phyloP scores from a whole-genome alignment of 1,284 basidiomycete species.

The Ceratobasidium theobromae region DNA sequence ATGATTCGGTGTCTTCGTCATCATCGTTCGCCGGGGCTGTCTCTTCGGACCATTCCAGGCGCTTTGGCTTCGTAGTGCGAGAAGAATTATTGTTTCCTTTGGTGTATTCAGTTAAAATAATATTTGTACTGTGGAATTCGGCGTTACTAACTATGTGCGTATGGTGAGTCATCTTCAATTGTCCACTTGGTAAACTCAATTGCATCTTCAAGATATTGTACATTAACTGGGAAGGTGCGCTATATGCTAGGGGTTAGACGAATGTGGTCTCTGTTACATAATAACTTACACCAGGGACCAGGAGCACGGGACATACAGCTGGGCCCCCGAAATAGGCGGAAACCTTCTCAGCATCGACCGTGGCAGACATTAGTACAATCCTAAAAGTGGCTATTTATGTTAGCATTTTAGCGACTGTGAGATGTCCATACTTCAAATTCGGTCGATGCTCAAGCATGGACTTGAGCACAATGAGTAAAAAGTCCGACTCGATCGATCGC shows the following conservation, averaged over 20 bases:
- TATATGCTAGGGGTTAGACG: not conserved
- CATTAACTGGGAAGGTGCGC: constrained; percentile 93
- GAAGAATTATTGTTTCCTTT: constrained; percentile 65
- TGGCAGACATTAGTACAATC: constrained; percentile 97
- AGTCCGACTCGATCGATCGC: constrained; percentile 96
- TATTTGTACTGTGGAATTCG: not conserved
- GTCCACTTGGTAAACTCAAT: constrained; percentile 86
- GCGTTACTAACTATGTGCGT: constrained; percentile 65
- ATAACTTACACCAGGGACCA: constrained; percentile 69
- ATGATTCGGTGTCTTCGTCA: constrained; percentile 63
- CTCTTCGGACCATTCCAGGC: constrained; percentile 76
- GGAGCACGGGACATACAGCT: constrained; percentile 70
- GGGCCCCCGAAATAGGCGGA: constrained; percentile 84
- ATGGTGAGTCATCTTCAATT: constrained; percentile 81
- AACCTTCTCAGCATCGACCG: constrained; percentile 92
- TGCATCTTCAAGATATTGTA: constrained; percentile 89
- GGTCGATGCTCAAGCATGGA: constrained; percentile 78
- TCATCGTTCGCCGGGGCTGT: constrained; percentile 60
- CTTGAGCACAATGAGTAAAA: constrained; percentile 93
- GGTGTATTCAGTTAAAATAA: not conserved
- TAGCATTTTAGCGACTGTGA: not conserved
- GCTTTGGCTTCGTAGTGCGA: constrained; percentile 54
- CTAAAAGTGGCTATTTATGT: constrained; percentile 45
- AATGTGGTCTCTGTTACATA: not conserved
- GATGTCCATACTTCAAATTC: constrained; percentile 70